phyloP scores from a whole-genome alignment of 2,329 filamentous ascomycete species.

The Berkeleyomyces basicola region DNA sequence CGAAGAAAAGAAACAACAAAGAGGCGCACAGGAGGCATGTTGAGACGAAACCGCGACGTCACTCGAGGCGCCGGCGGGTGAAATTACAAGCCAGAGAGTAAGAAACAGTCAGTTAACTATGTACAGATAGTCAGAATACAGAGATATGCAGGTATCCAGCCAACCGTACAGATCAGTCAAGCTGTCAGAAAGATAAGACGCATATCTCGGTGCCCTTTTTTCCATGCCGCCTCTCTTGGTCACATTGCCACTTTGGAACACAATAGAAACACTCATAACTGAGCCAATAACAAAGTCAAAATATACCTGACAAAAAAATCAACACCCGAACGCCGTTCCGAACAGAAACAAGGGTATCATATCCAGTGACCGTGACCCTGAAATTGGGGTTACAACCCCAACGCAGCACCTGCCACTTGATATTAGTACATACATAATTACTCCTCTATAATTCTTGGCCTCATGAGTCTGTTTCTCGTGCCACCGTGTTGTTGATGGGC shows the following conservation, averaged over 20 bases:
- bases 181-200: not conserved
- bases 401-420: not conserved
- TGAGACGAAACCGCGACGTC: too few relatives aligned
- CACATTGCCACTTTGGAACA: not conserved
- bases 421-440: too few relatives aligned
- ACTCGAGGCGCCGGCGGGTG: too few relatives aligned
- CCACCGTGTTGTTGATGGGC: not conserved
- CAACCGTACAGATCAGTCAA: not conserved
- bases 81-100: too few relatives aligned
- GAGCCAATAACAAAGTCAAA: not conserved
- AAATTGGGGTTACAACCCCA: not conserved
- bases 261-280: not conserved
- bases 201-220: not conserved
- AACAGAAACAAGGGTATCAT: not conserved
- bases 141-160: too few relatives aligned
- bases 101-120: too few relatives aligned
- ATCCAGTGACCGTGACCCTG: not conserved
- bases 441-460: too few relatives aligned
- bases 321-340: not conserved
- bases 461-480: not conserved
- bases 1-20: not conserved
- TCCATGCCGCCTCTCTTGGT: too few relatives aligned
- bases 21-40: not conserved
- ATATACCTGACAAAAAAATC: not conserved
- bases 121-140: too few relatives aligned